Evolutionary conservation across 2,329 filamentous ascomycete genomes (phyloP).

Genomic region (Drechslerella stenobrocha): DNA sequence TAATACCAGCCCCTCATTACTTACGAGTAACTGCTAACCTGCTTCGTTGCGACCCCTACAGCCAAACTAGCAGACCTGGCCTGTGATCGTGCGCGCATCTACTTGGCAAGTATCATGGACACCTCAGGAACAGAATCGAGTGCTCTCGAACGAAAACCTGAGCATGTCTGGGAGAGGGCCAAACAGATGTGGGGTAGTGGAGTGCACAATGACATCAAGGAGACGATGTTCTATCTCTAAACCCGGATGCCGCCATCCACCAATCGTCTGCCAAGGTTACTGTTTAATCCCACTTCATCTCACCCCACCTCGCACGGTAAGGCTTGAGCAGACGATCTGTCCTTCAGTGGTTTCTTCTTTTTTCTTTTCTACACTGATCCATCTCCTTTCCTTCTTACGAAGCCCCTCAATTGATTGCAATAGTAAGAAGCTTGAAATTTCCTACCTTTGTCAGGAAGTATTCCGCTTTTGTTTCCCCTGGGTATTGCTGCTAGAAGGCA

Average conservation of each 20-base stretch:
- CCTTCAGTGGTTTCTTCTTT: too few species aligned
- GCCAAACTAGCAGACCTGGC: constrained; percentile 34
- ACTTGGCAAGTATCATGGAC: constrained; percentile 26
- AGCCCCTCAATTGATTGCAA: too few species aligned
- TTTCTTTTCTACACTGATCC: too few species aligned
- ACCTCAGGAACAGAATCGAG: constrained; percentile 4
- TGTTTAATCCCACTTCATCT: too few species aligned
- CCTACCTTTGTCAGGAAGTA: too few species aligned
- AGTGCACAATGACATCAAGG: constrained; percentile 1
- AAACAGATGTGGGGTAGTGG: constrained; percentile 16
- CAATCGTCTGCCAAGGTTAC: too few species aligned
- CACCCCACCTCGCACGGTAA: too few species aligned
- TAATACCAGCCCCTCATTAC: background rate
- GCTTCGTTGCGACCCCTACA: constrained; percentile 1
- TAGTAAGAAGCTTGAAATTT: too few species aligned
- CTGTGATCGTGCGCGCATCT: constrained; percentile 24
- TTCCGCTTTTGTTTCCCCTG: too few species aligned
- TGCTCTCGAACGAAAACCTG: background rate
- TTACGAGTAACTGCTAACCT: background rate
- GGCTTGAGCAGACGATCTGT: too few species aligned
- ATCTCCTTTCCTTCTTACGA: too few species aligned
- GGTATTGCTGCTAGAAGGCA: too few species aligned
- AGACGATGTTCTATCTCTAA: constrained; percentile 27
- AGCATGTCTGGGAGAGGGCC: constrained; percentile 15
- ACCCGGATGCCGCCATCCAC: background rate